Evolutionary conservation across 768 basidiomycete genomes (phyloP), one percentile per base, ranked within the genome.

Genomic region (Suillus plorans): DNA sequence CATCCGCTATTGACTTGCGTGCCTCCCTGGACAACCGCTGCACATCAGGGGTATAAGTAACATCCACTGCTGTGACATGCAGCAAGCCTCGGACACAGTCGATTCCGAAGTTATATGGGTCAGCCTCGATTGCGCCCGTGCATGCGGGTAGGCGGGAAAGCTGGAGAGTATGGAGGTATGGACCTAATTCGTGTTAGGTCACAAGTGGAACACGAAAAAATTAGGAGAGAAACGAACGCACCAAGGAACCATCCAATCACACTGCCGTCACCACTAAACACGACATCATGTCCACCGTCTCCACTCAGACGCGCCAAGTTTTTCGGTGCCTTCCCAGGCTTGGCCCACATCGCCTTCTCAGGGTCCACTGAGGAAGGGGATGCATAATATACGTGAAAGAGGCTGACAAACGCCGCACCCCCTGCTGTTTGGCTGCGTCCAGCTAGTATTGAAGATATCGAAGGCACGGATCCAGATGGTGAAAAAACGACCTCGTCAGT

Each of bases 201-300:
- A 34, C 62, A 47, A 47, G 61, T 56, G 28, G 0, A 44, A 60
- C 20, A 36, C 2, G 18, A 49, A n/a, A 9, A 36, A 64, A 58
- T 14, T 49, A 28, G n/a, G 50, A 20, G 39, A 34, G 44, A 13
- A 49, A 66, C 31, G 60, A 28, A 63, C 80, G 53, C 71, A 89
- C 90, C 90, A 37, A 92, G 80, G 74, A 92, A 84, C 90, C 90
- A 92, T 66, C 90, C 89, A 41, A 91, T 63, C 39, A 78, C 86
- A 62, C 80, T 84, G 20, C 90, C 90, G 71, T 91, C 87, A 13
- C 81, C 70, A 41, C 84, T 88, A 78, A 84, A 87, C 2, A 85
- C 80, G 44, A 91, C 72, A 70, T 88, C 88, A 69, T 92, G 90
- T 1, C 89, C 90, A 20, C 90, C 90, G 72, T 91, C 89, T 67